Evolutionary conservation across 2,329 filamentous ascomycete species (phyloP), one percentile per base, ranked within the genome.

Genomic region (Aspergillus costaricaensis): DNA sequence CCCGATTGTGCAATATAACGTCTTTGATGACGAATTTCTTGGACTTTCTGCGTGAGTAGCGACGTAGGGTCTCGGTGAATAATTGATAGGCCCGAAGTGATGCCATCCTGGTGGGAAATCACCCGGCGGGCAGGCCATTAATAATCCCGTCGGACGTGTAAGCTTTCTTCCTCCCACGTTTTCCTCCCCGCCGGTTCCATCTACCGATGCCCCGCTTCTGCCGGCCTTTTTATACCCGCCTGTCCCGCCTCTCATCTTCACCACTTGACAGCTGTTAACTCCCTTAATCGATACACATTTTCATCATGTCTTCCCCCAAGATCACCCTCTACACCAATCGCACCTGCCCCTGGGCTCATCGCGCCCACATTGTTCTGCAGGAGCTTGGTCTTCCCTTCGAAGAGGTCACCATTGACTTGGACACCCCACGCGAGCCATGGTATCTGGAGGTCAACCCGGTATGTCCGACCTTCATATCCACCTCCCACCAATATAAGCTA

Each of bases 391-490:
- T 92, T 30, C 80, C 85, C 0, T 91, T 86, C 68, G 86, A 91
- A 59, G 87, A 91, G 66, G 86, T 90, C 62, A 85, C 86, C 59
- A 90, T 96, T 67, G 89, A 94, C 72, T 82, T 95, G 50, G 75
- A 78, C 66, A 83, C 76, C 9, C 91, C 91, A 0, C 86, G 91
- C 9, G 86, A 88, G 27, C 80, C 85, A 39, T 91, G 88, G 81
- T 95, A 94, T 72, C 83, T 95, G 8, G 80, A 88, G 55, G 79
- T 95, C 72, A 93, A 94, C 79, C 90, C 91, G 2, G 82, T 83
- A 76, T 56, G 75, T 59, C 32, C 17, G 14, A 9, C 8, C 8
- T 21, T 5, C 27, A n/a, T 25, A 51, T 23, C 4, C 5, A 21
- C 9, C n/a, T 44, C 15, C 36, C 12, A 39, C 8, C 43, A 41